Conservation (phyloP, 768 basidiomycete species). For the Rhizopogon salebrosus region DNA sequence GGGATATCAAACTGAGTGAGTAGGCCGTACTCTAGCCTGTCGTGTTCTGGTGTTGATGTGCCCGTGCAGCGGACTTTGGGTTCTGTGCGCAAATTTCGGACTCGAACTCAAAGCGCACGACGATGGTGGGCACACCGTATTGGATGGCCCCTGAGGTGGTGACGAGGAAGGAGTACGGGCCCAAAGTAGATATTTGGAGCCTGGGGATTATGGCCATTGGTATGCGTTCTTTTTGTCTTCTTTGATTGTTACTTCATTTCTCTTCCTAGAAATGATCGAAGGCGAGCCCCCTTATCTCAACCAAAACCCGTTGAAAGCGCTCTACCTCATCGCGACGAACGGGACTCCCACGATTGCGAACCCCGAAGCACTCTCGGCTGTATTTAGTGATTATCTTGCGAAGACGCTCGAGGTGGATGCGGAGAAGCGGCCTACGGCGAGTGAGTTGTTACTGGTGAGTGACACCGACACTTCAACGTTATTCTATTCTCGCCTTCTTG, state of each 20-base stretch:
- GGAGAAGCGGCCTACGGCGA: slow-evolving; percentile 87
- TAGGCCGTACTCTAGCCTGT: slow-evolving; percentile 15
- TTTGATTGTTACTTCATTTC: neutral
- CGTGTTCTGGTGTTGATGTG: neutral
- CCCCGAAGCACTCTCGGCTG: slow-evolving; percentile 66
- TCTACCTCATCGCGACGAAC: slow-evolving; percentile 97
- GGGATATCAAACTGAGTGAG: slow-evolving; percentile 97
- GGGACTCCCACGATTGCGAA: slow-evolving; percentile 96
- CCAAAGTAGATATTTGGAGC: slow-evolving; percentile 98
- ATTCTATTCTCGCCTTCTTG: neutral
- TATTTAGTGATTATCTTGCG: slow-evolving; percentile 87
- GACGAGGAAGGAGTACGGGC: slow-evolving; percentile 94
- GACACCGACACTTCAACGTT: neutral
- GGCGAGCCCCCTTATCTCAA: slow-evolving; percentile 95
- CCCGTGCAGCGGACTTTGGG: slow-evolving; percentile 83
- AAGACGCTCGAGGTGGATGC: slow-evolving; percentile 91
- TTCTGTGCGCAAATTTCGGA: slow-evolving; percentile 97
- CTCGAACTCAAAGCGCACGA: slow-evolving; percentile 85
- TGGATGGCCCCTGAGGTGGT: slow-evolving; percentile 99
- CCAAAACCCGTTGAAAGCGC: slow-evolving; percentile 93
- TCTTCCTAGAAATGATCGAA: slow-evolving; percentile 85
- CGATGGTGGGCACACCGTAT: slow-evolving; percentile 98
- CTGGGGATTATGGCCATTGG: slow-evolving; percentile 96
- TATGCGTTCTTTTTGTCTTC: slow-evolving; percentile 28
- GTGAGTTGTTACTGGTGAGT: slow-evolving; percentile 69